A percentile compares a stretch with the other conserved stretches of the same genome.
Conservation (phyloP, 371 early-diverging fungal genomes). For the Conidiobolus incongruus region DNA sequence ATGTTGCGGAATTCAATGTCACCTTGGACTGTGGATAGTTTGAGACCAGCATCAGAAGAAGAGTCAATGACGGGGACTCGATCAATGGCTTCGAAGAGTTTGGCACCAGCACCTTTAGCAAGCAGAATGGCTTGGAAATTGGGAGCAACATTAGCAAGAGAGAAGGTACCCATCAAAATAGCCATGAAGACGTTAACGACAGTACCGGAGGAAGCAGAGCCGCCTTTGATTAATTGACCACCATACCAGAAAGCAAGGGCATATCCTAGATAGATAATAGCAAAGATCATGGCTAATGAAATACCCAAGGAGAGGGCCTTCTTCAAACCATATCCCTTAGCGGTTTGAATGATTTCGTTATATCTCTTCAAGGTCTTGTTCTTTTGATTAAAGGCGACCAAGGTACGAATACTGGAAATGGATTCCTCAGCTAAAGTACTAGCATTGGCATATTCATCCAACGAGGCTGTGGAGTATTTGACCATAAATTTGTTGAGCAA, state of each 20-base stretch:
- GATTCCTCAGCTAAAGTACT: slow-evolving; percentile 69
- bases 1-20: slow-evolving; percentile 44
- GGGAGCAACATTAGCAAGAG: slow-evolving; percentile 23
- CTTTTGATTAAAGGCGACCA: slow-evolving; percentile 60
- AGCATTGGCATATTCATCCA: slow-evolving; percentile 36
- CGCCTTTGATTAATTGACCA: slow-evolving; percentile 21
- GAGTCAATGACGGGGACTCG: slow-evolving; percentile 40
- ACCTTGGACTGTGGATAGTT: slow-evolving; percentile 19
- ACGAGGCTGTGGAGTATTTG: slow-evolving; percentile 9
- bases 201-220: slow-evolving; percentile 16
- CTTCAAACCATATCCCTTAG: slow-evolving; percentile 19
- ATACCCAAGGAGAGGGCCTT: slow-evolving; percentile 17
- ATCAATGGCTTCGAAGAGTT: slow-evolving; percentile 55
- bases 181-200: slow-evolving; percentile 44
- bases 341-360: slow-evolving; percentile 18
- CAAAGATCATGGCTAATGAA: slow-evolving; percentile 37
- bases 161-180: slow-evolving; percentile 16
- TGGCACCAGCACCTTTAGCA: slow-evolving; percentile 37
- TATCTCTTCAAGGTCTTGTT: slow-evolving; percentile 35
- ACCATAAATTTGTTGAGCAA: slow-evolving; percentile 30
- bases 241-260: slow-evolving; percentile 70
- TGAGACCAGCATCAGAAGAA: slow-evolving; percentile 20
- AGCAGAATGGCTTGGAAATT: slow-evolving; percentile 29
- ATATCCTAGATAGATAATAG: slow-evolving; percentile 37
- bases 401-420: slow-evolving; percentile 63